Conservation (phyloP, 78 protist species). For the Monosiga brevicollis region DNA sequence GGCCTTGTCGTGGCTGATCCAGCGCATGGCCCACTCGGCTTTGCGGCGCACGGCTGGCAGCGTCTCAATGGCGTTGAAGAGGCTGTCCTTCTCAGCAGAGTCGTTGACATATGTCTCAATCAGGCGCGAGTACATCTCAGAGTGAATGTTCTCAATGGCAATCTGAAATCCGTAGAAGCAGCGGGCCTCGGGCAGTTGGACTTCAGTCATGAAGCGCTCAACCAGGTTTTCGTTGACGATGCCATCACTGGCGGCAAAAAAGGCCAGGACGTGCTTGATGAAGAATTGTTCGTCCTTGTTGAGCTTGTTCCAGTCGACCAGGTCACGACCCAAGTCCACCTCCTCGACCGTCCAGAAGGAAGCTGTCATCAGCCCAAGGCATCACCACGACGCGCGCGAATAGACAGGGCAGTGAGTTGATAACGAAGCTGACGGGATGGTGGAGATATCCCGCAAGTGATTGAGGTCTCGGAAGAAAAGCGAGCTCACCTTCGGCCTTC, state of each 20-base stretch:
- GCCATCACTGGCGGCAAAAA: constrained; percentile 95
- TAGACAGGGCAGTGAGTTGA: too few species aligned
- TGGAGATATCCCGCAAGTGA: too few species aligned
- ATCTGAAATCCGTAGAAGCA: constrained; percentile 97
- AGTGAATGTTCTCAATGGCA: constrained; percentile 91
- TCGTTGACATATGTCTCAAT: constrained; percentile 90
- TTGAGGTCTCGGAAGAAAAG: too few species aligned
- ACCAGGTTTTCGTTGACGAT: constrained; percentile 96
- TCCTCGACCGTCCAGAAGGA: constrained; percentile 96
- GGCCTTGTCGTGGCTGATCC: constrained; percentile 61
- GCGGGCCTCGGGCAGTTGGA: constrained; percentile 95
- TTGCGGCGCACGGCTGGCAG: constrained; percentile 84
- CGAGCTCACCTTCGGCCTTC: too few species aligned
- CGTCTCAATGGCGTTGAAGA: constrained; percentile 86
- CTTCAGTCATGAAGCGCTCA: constrained; percentile 76
- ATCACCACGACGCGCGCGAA: too few species aligned
- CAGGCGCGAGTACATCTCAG: constrained; percentile 84
- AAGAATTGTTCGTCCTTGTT: constrained; percentile 68
- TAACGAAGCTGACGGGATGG: too few species aligned
- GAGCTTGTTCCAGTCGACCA: constrained; percentile 41
- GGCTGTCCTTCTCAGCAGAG: constrained; percentile 40
- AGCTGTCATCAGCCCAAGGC: too few species aligned
- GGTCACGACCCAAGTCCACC: constrained; percentile 73
- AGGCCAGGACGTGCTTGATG: constrained; percentile 87
- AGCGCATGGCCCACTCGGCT: constrained; percentile 94